phyloP scores from a whole-genome alignment of 2,329 filamentous ascomycete genomes.

The Clarireedia hainanense region DNA sequence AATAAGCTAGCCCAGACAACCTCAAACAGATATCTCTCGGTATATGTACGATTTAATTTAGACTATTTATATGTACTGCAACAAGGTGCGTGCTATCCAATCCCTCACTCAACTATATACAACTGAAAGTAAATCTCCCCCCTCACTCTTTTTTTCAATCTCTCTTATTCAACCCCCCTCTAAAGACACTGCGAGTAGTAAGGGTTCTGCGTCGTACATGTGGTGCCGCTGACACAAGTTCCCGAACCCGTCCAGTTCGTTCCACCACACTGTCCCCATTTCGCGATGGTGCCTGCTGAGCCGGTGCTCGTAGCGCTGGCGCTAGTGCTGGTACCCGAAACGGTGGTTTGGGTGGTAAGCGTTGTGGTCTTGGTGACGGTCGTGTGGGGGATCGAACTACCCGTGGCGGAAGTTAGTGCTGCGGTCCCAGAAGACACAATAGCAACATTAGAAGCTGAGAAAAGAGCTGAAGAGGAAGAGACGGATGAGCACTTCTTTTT shows the following conservation, averaged over 20 bases:
- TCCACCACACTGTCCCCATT: conserved; percentile 23
- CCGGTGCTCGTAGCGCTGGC: conserved; percentile 2
- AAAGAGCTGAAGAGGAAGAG: background rate
- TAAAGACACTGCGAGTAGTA: conserved; percentile 25
- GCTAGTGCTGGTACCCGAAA: background rate
- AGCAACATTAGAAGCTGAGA: background rate
- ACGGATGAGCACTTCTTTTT: conserved; percentile 1
- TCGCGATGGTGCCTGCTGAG: conserved; percentile 10
- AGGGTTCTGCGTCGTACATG: conserved; percentile 17
- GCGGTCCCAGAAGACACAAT: background rate
- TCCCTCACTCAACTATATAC: background rate
- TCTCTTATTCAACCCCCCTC: background rate
- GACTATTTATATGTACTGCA: background rate
- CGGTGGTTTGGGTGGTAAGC: background rate
- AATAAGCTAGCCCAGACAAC: no score
- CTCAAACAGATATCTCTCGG: no score
- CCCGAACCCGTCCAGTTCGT: conserved; percentile 19
- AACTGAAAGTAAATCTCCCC: background rate
- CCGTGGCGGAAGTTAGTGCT: background rate
- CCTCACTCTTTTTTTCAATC: background rate
- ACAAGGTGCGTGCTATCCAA: background rate
- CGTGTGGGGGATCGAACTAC: background rate
- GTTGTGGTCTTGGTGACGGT: background rate
- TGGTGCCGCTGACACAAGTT: conserved; percentile 21
- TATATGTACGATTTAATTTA: background rate